A percentile compares a stretch with the other conserved stretches of the same genome.
Evolutionary conservation across 192 early-diverging fungal species (phyloP).

Genomic region (Geranomyces variabilis): DNA sequence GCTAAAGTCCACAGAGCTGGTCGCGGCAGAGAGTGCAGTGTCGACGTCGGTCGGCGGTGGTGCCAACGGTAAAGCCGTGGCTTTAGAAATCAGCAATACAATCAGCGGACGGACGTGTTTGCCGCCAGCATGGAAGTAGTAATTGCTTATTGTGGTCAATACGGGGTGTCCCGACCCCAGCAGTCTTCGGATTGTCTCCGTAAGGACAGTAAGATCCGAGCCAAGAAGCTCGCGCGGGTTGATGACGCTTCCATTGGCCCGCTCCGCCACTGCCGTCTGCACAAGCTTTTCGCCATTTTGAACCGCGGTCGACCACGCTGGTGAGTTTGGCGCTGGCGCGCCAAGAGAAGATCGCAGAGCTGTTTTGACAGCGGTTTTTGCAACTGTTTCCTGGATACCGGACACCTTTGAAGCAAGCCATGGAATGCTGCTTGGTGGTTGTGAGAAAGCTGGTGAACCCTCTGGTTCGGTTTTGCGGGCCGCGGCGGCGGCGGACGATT

Average conservation of each 20-base stretch:
- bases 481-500: too few species aligned
- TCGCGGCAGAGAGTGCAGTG: not conserved
- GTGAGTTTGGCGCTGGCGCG: slow-evolving; percentile 16
- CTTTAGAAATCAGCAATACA: slow-evolving; percentile 87
- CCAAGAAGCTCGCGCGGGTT: slow-evolving; percentile 80
- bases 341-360: not conserved
- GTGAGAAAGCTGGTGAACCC: too few species aligned
- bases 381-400: not conserved
- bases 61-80: slow-evolving; percentile 54
- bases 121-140: slow-evolving; percentile 86
- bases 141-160: slow-evolving; percentile 82
- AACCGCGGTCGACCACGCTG: slow-evolving; percentile 39
- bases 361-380: not conserved
- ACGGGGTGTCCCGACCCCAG: slow-evolving; percentile 89
- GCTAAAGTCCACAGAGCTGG: not conserved
- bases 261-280: slow-evolving; percentile 33
- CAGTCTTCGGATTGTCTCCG: slow-evolving; percentile 79
- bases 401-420: slow-evolving; percentile 5
- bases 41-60: slow-evolving; percentile 10
- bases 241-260: slow-evolving; percentile 41
- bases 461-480: too few species aligned
- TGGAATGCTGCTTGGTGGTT: too few species aligned
- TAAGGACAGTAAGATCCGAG: slow-evolving; percentile 80
- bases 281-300: slow-evolving; percentile 40
- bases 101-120: slow-evolving; percentile 93